Percentiles rank a stretch among this genome's conserved stretches.
Evolutionary conservation across 225 moss, liverwort and hornwort genomes (phyloP).

Genomic region (Marchantia paleacea): DNA sequence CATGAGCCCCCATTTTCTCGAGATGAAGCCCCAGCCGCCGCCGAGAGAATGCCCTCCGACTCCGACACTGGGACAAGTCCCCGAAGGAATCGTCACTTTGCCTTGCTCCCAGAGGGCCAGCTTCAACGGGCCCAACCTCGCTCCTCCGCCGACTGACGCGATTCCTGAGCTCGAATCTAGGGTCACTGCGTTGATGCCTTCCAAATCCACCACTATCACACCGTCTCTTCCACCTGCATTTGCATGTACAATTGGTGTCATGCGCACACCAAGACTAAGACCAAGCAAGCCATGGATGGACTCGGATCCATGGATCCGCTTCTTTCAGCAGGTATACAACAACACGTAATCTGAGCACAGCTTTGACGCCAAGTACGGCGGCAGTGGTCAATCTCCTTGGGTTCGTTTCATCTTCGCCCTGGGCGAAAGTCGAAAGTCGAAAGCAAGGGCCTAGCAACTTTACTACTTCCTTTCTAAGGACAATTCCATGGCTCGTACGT

Average conservation of each 20-base stretch:
- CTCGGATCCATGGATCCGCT: no score
- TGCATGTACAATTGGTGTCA: background rate
- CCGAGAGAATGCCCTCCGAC: conserved; percentile 68
- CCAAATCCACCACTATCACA: conserved; percentile 71
- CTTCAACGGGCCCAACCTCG: conserved; percentile 60
- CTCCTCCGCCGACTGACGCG: conserved; percentile 57
- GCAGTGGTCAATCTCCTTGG: no score
- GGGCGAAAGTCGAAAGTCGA: no score
- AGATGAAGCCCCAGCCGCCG: conserved; percentile 73
- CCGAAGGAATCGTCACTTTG: conserved; percentile 63
- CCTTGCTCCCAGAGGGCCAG: conserved; percentile 70
- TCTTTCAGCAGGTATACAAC: no score
- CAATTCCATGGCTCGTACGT: no score
- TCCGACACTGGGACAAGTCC: conserved; percentile 65
- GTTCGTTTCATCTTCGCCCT: no score
- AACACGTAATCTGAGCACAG: no score
- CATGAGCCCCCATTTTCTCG: conserved; percentile 61
- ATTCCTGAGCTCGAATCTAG: conserved; percentile 43
- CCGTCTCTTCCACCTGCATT: conserved; percentile 67
- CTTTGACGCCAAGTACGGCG: no score
- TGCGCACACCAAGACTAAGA: no score
- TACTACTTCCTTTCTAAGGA: no score
- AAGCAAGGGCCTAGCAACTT: no score
- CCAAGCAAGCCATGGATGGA: no score
- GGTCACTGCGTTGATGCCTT: conserved; percentile 46